Evolutionary conservation across 805 yeast species (phyloP), one percentile per base, ranked within the genome.

Genomic region (Suhomyces tanzawaensis): DNA sequence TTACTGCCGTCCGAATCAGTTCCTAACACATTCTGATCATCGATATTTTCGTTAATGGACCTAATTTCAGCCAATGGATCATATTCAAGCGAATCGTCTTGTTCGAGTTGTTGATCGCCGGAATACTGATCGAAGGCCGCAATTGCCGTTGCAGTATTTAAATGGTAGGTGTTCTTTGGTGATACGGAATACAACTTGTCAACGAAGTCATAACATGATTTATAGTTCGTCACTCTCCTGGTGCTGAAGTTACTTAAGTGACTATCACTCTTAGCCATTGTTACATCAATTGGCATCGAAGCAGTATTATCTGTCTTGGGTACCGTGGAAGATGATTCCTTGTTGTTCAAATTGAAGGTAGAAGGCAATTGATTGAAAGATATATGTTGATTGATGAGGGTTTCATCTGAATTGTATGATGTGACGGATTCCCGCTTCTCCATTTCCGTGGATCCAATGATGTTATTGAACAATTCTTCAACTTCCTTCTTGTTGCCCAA

Each of bases 181-280:
- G 71, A 64, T 4, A 68, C 65, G 1, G 72, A 61, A 41, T 64
- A 67, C 19, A 65, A 45, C 36, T 57, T 59, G 33, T 67, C 71
- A n/a, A 62, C 58, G 34, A 62, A 39, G 14, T 51, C 47, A 29
- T 49, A 49, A 36, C 57, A 51, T 6, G 62, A 51, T 31, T 50
- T 44, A 27, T 42, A 47, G 21, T 49, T 46, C 15, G 29, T 18
- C 5, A 28, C 9, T 9, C 17, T 32, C 15, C 15, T 28, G 22
- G 29, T 13, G 16, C 22, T 24, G 11, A 13, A 8, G 18, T 17
- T 12, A 5, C 36, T 13, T 21, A 21, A 7, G 7, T 24, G 27
- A n/a, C 27, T 24, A n/a, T 24, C 27, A 13, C 12, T 24, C 14
- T n/a, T 9, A 15, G 17, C 39, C 16, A 46, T 22, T 7, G 37